These are phyloP conservation scores for Monosporascus sp. DNA, from an alignment of 2,329 filamentous ascomycete genomes.

Conservation along the genomic window DNA sequence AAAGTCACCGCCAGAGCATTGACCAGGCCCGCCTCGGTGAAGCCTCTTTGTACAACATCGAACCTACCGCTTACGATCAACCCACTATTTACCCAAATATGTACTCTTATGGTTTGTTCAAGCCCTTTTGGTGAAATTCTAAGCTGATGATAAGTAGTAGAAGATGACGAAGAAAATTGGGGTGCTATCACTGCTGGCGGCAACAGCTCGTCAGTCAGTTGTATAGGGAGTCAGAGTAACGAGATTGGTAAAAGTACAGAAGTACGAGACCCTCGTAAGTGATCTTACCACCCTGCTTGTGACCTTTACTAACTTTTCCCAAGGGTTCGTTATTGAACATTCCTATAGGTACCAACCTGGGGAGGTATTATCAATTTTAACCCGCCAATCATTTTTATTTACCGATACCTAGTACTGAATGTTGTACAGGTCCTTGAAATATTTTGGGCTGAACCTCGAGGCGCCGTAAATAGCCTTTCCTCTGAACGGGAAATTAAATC, in stretches of 20 bases:
- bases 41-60: constrained; percentile 7
- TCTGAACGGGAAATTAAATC: constrained; percentile 31
- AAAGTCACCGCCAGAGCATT: constrained; percentile 13
- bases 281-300: not conserved
- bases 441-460: constrained; percentile 48
- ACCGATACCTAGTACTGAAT: not conserved
- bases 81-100: constrained; percentile 15
- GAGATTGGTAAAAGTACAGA: constrained; percentile 19
- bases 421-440: constrained; percentile 47
- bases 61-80: constrained; percentile 5
- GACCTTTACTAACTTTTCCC: constrained; percentile 11
- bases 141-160: constrained; percentile 9
- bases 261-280: constrained; percentile 18
- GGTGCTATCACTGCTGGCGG: not conserved
- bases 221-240: constrained; percentile 6
- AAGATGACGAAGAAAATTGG: constrained; percentile 6
- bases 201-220: not conserved
- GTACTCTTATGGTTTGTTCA: constrained; percentile 17
- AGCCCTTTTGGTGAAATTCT: not conserved
- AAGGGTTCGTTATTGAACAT: constrained; percentile 23
- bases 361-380: constrained; percentile 12
- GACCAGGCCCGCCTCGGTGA: constrained; percentile 11
- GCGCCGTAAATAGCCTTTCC: constrained; percentile 23
- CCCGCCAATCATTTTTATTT: not conserved
- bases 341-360: constrained; percentile 23